A percentile compares a stretch with the other conserved stretches of the same genome.
These are phyloP conservation scores for Epichloe gansuensis DNA, from an alignment of 2,329 filamentous ascomycete species.

Conservation along the genomic window DNA sequence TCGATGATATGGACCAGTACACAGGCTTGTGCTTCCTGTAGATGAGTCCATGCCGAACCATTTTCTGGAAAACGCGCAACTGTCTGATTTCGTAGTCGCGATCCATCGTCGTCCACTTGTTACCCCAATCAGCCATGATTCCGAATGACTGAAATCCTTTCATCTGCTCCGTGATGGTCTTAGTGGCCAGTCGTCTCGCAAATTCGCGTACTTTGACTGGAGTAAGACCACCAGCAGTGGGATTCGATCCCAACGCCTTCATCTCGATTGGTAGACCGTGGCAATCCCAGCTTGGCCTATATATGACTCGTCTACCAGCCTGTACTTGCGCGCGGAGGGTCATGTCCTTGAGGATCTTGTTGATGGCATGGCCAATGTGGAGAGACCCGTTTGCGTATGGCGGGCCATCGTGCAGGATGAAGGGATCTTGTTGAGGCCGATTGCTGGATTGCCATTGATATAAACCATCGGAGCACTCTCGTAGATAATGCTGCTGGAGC, in stretches of 20 bases:
- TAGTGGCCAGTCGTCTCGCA: conserved; percentile 52
- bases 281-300: conserved; percentile 93
- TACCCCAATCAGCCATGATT: conserved; percentile 71
- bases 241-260: conserved; percentile 61
- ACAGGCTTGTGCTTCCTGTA: conserved; percentile 73
- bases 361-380: conserved; percentile 88
- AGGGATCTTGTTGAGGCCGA: conserved; percentile 44
- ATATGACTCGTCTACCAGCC: conserved; percentile 57
- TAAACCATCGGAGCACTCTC: conserved; percentile 71
- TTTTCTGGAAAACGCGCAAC: conserved; percentile 59
- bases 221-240: conserved; percentile 27
- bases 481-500: conserved; percentile 46
- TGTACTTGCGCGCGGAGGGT: conserved; percentile 71
- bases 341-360: conserved; percentile 95
- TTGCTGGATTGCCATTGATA: conserved; percentile 71
- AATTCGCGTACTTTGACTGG: conserved; percentile 48
- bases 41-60: conserved; percentile 61
- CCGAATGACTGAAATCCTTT: conserved; percentile 59
- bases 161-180: conserved; percentile 62
- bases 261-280: conserved; percentile 95
- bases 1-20: conserved; percentile 73
- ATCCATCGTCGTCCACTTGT: conserved; percentile 70
- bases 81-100: conserved; percentile 61
- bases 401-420: conserved; percentile 86
- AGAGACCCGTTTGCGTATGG: conserved; percentile 91